Base-by-base conservation (phyloP, 78 protist genomes). In the Planoprotostelium fungivorum region DNA sequence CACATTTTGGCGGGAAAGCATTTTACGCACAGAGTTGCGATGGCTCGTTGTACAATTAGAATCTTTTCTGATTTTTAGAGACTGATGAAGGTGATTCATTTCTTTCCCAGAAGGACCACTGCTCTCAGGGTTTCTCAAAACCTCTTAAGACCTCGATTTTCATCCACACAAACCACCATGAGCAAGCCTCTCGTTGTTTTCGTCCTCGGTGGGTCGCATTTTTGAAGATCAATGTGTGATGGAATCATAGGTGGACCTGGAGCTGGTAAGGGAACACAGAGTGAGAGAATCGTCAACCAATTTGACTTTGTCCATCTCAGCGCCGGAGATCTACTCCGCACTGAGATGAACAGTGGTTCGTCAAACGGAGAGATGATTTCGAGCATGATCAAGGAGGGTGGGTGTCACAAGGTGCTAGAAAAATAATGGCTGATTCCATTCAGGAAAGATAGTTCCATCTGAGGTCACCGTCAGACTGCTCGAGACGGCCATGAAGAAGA, bases 281-380 rank as follows among this genome's bases (percentile, higher is more conserved):
- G 97, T 38, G 95, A 87, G 16, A 83, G 88, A 1, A 91, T 97
- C 28, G 97, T 94, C 35, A 29, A 90, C 83, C 87, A 91, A 25
- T 95, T 83, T 84, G 97, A 96, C 34, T 93, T 84, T 84, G 92
- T 85, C 1, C 99, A 97, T 87, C 83, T 97, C 83, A 91, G 96
- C 35, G 99, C 99, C 1, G 99, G 99, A 35, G 99, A 97, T 34
- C 93, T 97, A 36, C 94, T 97, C 51, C 96, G 99, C 83, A 95
- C 93, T 1, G 99, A 95, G 91, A 36, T 63, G 36, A 38, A 88
- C 5, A 84, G 90, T 23, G 96, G 96, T 87, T 89, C 95, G 29
- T 36, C 83, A 28, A 36, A 93, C 84, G 97, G 96, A 38, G 90
- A 86, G n/a, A 93, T 93, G 96, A 93, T 93, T 38, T 36, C 89